These are phyloP conservation scores for Calocybe gambosa DNA, from an alignment of 1,284 basidiomycete species.

Conservation along the genomic window DNA sequence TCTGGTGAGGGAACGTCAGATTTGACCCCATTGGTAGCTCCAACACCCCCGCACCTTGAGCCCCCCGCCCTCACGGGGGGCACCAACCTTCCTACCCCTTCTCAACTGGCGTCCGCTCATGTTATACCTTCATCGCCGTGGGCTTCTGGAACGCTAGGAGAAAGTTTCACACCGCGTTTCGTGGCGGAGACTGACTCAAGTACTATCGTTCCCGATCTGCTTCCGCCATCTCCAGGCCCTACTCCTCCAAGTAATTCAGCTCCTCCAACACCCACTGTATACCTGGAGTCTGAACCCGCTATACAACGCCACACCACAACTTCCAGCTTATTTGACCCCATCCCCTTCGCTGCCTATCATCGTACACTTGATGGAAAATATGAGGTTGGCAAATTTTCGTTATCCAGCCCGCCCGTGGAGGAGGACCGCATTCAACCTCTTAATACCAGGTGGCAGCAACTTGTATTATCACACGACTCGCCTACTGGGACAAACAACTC, in stretches of 20 bases:
- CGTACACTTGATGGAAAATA: slow-evolving; percentile 65
- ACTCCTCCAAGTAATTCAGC: slow-evolving; percentile 32
- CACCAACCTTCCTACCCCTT: slow-evolving; percentile 8
- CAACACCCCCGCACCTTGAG: slow-evolving; percentile 17
- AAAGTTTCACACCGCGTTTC: slow-evolving; percentile 25
- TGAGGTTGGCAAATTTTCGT: slow-evolving; percentile 64
- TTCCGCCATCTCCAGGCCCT: slow-evolving; percentile 29
- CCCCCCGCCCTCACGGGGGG: slow-evolving; percentile 25
- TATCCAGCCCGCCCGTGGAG: slow-evolving; percentile 57
- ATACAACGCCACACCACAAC: slow-evolving; percentile 10
- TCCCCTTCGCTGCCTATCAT: slow-evolving; percentile 62
- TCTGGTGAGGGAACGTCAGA: slow-evolving; percentile 5
- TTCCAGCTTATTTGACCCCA: slow-evolving; percentile 51
- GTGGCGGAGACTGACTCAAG: slow-evolving; percentile 14
- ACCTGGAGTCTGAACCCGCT: slow-evolving; percentile 26
- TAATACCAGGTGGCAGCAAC: background rate
- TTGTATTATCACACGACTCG: background rate
- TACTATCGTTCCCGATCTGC: slow-evolving; percentile 22
- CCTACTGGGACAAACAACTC: background rate
- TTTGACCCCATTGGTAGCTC: slow-evolving; percentile 15
- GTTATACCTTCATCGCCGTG: slow-evolving; percentile 14
- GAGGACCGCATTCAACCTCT: slow-evolving; percentile 24
- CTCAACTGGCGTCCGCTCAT: slow-evolving; percentile 36
- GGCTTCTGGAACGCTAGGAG: slow-evolving; percentile 15
- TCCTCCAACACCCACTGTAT: slow-evolving; percentile 43